These are phyloP conservation scores for Pyronema domesticum DNA, from an alignment of 495 filamentous ascomycete genomes.

Conservation along the genomic window DNA sequence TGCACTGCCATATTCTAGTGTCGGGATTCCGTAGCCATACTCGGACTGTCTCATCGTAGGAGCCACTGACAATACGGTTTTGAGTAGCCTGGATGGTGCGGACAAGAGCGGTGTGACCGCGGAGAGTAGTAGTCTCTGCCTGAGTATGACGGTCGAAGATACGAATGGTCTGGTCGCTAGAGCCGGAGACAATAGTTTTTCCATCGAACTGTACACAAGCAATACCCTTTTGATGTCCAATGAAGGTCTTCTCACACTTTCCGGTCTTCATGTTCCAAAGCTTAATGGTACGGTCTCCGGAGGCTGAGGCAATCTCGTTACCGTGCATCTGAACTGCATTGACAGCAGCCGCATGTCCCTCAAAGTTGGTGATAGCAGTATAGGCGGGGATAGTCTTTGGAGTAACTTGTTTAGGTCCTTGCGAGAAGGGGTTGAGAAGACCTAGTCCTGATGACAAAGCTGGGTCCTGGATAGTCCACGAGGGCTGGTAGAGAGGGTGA, in stretches of 20 bases:
- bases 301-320: conserved; percentile 78
- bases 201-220: conserved; percentile 95
- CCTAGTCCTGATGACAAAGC: conserved; percentile 6
- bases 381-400: conserved; percentile 39
- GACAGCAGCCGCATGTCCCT: conserved; percentile 76
- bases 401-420: conserved; percentile 4
- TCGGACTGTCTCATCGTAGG: conserved; percentile 86
- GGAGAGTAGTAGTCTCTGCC: conserved; percentile 71
- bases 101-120: conserved; percentile 65
- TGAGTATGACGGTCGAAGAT: conserved; percentile 76
- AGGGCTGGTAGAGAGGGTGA: conserved; percentile 28
- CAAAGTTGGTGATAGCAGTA: conserved; percentile 56
- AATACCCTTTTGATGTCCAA: conserved; percentile 87
- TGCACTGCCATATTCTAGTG: conserved; percentile 53
- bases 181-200: conserved; percentile 88
- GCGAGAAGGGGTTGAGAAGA: conserved; percentile 23
- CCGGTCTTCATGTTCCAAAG: conserved; percentile 82
- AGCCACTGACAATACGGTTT: conserved; percentile 78
- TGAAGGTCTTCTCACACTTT: conserved; percentile 50
- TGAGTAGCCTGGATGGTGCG: conserved; percentile 79
- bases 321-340: conserved; percentile 88
- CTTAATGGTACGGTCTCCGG: conserved; percentile 79
- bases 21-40: conserved; percentile 77
- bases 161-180: conserved; percentile 84
- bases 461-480: conserved; percentile 17